Conservation (phyloP, 73 alveolate species). For the Durusdinium trenchii region DNA sequence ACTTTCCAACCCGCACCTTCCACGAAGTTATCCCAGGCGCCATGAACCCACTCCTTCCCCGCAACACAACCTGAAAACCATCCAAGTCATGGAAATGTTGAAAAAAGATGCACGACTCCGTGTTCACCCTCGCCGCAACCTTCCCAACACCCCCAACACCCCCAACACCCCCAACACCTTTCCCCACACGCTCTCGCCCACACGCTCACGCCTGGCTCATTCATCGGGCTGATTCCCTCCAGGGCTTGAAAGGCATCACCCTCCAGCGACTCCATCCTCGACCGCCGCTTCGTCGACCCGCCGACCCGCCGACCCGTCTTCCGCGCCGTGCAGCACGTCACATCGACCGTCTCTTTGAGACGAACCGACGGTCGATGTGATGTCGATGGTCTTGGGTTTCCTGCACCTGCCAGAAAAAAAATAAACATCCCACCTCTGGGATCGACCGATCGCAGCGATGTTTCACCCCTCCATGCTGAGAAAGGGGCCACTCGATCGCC, state of each 20-base stretch:
- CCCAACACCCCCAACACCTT: not conserved
- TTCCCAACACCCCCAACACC: not conserved
- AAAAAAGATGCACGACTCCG: not conserved
- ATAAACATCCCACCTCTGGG: too few relatives aligned
- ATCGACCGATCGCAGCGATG: too few relatives aligned
- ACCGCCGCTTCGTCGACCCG: not conserved
- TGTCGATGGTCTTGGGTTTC: too few relatives aligned
- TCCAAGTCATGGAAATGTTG: not conserved
- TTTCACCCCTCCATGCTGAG: not conserved
- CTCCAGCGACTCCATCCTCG: slow-evolving; percentile 30
- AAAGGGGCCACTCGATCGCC: slow-evolving; percentile 28
- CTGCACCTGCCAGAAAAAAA: too few relatives aligned
- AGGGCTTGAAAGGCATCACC: slow-evolving; percentile 16
- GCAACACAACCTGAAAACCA: too few relatives aligned
- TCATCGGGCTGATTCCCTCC: slow-evolving; percentile 65
- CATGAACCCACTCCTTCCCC: too few relatives aligned
- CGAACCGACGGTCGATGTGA: not conserved
- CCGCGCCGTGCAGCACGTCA: too few relatives aligned
- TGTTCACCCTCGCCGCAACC: too few relatives aligned
- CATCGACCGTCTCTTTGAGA: too few relatives aligned
- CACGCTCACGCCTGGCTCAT: not conserved
- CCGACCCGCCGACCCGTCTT: too few relatives aligned
- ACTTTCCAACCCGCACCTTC: too few relatives aligned
- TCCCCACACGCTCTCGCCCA: not conserved
- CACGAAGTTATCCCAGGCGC: too few relatives aligned